phyloP scores from a whole-genome alignment of 768 basidiomycete genomes.

The Boletus patriciae region DNA sequence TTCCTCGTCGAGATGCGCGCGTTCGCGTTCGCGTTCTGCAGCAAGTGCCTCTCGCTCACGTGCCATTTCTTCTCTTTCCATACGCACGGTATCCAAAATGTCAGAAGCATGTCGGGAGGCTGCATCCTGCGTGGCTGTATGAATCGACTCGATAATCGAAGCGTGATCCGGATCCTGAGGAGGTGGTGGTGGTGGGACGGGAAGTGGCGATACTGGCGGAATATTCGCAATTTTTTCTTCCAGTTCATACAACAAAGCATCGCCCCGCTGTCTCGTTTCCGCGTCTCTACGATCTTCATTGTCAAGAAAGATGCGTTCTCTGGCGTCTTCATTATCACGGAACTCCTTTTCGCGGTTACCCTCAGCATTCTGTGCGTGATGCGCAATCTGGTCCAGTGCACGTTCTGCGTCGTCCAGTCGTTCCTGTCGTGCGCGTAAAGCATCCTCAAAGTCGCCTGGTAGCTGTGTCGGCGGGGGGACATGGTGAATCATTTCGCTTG shows the following conservation, averaged over 20 bases:
- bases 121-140: constrained; percentile 50
- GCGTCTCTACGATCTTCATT: constrained; percentile 56
- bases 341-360: constrained; percentile 64
- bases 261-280: constrained; percentile 47
- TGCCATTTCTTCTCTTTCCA: constrained; percentile 59
- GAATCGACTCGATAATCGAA: constrained; percentile 40
- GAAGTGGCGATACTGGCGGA: constrained; percentile 24
- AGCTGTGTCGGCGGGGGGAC: constrained; percentile 24
- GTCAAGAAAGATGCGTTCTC: constrained; percentile 60
- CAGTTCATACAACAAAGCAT: constrained; percentile 25
- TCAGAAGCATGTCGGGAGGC: constrained; percentile 56
- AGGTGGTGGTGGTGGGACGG: constrained; percentile 22
- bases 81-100: constrained; percentile 55
- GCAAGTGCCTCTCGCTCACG: constrained; percentile 54
- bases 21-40: constrained; percentile 54
- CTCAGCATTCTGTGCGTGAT: constrained; percentile 58
- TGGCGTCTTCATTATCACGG: constrained; percentile 60
- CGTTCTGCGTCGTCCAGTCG: constrained; percentile 57
- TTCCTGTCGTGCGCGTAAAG: constrained; percentile 46
- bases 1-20: constrained; percentile 51
- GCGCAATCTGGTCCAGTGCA: constrained; percentile 47
- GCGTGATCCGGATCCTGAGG: constrained; percentile 26
- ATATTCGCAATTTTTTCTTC: constrained; percentile 29
- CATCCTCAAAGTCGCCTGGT: constrained; percentile 42
- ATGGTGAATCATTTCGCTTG: constrained; percentile 29